phyloP scores from a whole-genome alignment of 805 yeast genomes.

The Wickerhamomyces queroliae region DNA sequence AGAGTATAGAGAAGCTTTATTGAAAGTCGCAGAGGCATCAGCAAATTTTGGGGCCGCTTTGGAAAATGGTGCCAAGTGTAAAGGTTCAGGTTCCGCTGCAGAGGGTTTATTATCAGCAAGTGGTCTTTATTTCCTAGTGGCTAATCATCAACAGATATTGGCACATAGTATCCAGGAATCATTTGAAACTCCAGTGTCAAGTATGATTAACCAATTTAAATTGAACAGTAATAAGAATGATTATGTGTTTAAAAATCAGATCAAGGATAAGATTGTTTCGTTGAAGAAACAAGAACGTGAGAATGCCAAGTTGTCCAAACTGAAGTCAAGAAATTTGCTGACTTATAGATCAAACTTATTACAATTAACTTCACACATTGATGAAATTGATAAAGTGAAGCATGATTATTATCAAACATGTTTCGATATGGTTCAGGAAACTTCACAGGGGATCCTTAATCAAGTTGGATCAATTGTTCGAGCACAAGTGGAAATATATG shows the following conservation, averaged over 20 bases:
- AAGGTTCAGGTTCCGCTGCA: conserved; percentile 53
- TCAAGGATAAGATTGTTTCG: conserved; percentile 44
- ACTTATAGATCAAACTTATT: conserved; percentile 61
- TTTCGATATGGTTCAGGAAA: conserved; percentile 53
- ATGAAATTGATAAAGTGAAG: conserved; percentile 71
- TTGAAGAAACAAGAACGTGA: conserved; percentile 57
- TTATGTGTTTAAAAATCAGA: conserved; percentile 43
- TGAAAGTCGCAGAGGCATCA: conserved; percentile 49
- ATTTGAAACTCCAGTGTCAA: conserved; percentile 47
- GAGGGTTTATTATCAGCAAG: conserved; percentile 68
- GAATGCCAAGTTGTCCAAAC: conserved; percentile 51
- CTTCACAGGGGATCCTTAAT: conserved; percentile 48
- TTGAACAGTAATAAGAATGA: conserved; percentile 42
- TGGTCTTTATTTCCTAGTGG: conserved; percentile 69
- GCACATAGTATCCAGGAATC: conserved; percentile 48
- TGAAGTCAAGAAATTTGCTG: conserved; percentile 58
- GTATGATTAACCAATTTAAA: conserved; percentile 39
- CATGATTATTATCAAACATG: conserved; percentile 68
- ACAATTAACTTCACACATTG: conserved; percentile 67
- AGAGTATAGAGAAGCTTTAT: conserved; percentile 40
- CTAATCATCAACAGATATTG: conserved; percentile 72
- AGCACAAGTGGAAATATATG: conserved; percentile 78
- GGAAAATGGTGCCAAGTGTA: conserved; percentile 56
- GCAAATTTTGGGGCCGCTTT: conserved; percentile 67
- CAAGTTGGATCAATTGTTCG: conserved; percentile 61